A percentile compares a stretch with the other conserved stretches of the same genome.
These are phyloP conservation scores for Microdochium trichocladiopsis DNA, from an alignment of 2,329 filamentous ascomycete species.

Conservation along the genomic window DNA sequence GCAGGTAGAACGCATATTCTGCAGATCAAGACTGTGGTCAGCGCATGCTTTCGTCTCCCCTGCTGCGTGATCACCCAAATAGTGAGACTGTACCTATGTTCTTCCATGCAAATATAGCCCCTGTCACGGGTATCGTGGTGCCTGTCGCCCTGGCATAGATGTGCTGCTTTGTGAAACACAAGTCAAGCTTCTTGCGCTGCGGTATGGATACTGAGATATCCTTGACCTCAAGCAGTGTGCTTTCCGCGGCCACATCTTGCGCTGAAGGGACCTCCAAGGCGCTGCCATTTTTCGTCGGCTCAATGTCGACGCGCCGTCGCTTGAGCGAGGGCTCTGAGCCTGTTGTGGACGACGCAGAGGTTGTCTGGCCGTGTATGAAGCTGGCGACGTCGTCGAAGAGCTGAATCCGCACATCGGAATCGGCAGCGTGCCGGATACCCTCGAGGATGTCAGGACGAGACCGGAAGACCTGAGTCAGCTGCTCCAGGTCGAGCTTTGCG, in stretches of 20 bases:
- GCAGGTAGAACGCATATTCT: constrained; percentile 59
- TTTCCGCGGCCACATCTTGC: constrained; percentile 37
- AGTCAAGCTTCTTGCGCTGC: constrained; percentile 60
- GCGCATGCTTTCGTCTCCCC: background rate
- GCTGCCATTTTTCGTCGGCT: constrained; percentile 16
- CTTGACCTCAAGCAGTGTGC: constrained; percentile 52
- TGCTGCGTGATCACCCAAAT: background rate
- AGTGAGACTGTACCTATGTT: constrained; percentile 46
- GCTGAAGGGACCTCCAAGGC: constrained; percentile 14
- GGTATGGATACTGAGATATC: constrained; percentile 63
- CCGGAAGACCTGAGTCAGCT: constrained; percentile 44
- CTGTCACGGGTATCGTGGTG: constrained; percentile 42
- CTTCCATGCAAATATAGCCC: constrained; percentile 51
- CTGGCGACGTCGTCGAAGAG: constrained; percentile 51
- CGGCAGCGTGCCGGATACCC: constrained; percentile 44
- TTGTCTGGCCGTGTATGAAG: constrained; percentile 39
- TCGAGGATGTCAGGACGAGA: constrained; percentile 49
- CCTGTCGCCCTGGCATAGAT: constrained; percentile 49
- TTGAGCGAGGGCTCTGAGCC: constrained; percentile 38
- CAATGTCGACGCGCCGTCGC: constrained; percentile 42
- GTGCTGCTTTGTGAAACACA: constrained; percentile 54
- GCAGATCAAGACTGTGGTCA: background rate
- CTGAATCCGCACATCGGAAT: constrained; percentile 39
- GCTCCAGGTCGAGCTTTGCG: constrained; percentile 38
- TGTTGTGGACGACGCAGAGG: constrained; percentile 10